Base-by-base conservation (phyloP, 1,139 yeast species). In the Saccharomyces hybrid region DNA sequence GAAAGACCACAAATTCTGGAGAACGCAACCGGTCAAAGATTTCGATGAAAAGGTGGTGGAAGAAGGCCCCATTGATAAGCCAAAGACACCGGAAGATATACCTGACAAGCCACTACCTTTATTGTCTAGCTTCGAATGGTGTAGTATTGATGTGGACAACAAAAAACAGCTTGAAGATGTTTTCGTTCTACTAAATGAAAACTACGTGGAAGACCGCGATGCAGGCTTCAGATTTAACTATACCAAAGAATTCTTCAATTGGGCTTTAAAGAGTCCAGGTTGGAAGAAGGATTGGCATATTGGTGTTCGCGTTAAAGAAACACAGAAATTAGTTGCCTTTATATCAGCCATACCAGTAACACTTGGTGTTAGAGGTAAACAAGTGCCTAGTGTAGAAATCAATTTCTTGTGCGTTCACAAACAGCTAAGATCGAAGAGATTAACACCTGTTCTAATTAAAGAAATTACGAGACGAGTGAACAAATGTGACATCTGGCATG, bases 201-300 rank as follows among this genome's bases (percentile, higher is more conserved):
- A 93, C 71, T 93, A 93, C 66, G 96, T 95, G 31, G 99, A 93
- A 70, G 99, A 93, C 69, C 83, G 83, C 54, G 97, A 90, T 66
- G 93, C 95, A 34, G 82, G 90, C 1, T 90, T 95, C 74, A 78
- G 99, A 64, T 93, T 93, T 76, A 88, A 88, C 64, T 93, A 93
- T 72, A 80, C 93, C 1, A 83, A 83, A 46, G 85, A 83, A 50
- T 93, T 93, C 65, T 81, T 95, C 68, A 80, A 84, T 64, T 93
- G 99, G 99, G 96, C 96, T 0, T 75, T 93, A 63, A 85, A 87
- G 63, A 89, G 96, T 7, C 99, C 99, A 0, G 98, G 98, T 13
- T 93, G 95, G 88, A 76, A 77, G 52, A 76, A 78, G 56, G 95
- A 90, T 13, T 91, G 97, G 96, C 88, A 87, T 65, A 86, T 90